Conservation (phyloP, 2,329 filamentous ascomycete genomes). For the Botrytis elliptica region DNA sequence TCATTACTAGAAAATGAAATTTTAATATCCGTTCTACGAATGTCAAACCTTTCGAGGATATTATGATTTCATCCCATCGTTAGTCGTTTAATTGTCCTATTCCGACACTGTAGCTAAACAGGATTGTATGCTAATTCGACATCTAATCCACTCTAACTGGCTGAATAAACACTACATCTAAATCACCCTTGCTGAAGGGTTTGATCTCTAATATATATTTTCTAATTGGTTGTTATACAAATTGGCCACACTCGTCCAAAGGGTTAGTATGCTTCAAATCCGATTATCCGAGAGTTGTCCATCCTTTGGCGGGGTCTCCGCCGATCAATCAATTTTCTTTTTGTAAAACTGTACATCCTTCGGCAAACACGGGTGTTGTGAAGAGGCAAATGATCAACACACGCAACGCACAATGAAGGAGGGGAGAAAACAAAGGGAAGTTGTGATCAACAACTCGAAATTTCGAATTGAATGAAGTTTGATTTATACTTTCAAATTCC, state of each 20-base stretch:
- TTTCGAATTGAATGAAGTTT: neutral
- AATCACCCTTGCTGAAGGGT: neutral
- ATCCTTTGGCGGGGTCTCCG: neutral
- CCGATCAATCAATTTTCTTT: neutral
- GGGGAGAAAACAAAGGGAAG: neutral
- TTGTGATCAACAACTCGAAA: slow-evolving; percentile 4
- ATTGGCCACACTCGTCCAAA: neutral
- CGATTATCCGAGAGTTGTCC: neutral
- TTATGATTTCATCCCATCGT: neutral
- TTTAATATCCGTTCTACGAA: neutral
- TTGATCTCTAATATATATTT: neutral
- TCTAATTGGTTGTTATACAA: neutral
- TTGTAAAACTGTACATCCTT: slow-evolving; percentile 4
- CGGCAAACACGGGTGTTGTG: slow-evolving; percentile 1
- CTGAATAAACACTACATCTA: neutral
- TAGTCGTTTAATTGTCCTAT: neutral
- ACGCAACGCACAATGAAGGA: neutral
- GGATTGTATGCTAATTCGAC: neutral
- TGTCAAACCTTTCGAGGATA: neutral
- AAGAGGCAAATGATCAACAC: slow-evolving; percentile 3
- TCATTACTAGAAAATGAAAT: neutral
- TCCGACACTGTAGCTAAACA: neutral
- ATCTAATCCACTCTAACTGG: slow-evolving; percentile 2
- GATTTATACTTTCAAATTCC: slow-evolving; percentile 9
- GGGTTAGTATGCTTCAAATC: neutral